Evolutionary conservation across 768 basidiomycete genomes (phyloP).

Genomic region (Gymnopilus dilepis): DNA sequence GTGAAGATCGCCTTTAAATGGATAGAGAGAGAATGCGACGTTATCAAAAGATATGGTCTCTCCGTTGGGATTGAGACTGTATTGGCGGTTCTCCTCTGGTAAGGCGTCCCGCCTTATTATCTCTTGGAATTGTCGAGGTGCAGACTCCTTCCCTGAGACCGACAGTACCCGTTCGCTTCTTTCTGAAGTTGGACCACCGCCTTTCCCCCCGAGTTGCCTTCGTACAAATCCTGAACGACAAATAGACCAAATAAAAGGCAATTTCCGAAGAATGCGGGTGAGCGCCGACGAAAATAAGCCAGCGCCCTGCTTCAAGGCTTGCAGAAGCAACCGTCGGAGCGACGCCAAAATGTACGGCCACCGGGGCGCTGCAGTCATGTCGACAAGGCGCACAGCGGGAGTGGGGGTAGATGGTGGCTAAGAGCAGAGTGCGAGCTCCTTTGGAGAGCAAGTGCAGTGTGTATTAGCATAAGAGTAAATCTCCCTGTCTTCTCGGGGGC

Average conservation of each 20-base stretch:
- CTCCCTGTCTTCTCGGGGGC: not conserved
- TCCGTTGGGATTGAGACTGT: not conserved
- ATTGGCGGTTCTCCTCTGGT: not conserved
- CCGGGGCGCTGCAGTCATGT: constrained; percentile 13
- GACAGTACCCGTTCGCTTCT: not conserved
- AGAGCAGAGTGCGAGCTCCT: not conserved
- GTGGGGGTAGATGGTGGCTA: not conserved
- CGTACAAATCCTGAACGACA: not conserved
- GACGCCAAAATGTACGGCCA: constrained; percentile 6
- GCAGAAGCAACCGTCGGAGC: constrained; percentile 11
- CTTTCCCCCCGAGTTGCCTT: not conserved
- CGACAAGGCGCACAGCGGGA: not conserved
- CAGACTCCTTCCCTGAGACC: not conserved
- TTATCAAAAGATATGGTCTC: constrained; percentile 4
- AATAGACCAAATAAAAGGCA: constrained; percentile 14
- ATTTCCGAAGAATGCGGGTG: constrained; percentile 9
- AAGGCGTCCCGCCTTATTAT: too few relatives aligned
- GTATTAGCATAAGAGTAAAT: not conserved
- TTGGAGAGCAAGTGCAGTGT: not conserved
- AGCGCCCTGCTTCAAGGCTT: constrained; percentile 10
- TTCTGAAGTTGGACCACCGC: not conserved
- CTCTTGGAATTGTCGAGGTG: not conserved
- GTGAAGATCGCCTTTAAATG: constrained; percentile 16
- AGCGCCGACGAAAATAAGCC: constrained; percentile 8
- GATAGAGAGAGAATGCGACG: constrained; percentile 10